These are phyloP conservation scores for Thermothelomyces thermophilus DNA, from an alignment of 2,329 filamentous ascomycete genomes.

Conservation along the genomic window DNA sequence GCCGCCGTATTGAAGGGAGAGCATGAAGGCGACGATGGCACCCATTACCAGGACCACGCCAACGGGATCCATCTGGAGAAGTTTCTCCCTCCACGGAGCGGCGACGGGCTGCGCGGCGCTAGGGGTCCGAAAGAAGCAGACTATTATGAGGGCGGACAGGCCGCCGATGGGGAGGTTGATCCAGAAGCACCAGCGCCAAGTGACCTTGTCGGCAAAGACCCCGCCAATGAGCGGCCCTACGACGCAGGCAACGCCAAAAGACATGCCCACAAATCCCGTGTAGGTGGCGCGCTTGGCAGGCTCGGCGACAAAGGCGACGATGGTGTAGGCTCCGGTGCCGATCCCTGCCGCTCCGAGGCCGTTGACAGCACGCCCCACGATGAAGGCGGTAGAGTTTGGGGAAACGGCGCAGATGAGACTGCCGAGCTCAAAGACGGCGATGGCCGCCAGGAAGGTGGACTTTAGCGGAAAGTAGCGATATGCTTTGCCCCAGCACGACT, in stretches of 20 bases:
- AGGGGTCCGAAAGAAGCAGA: slow-evolving; percentile 30
- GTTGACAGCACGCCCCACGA: slow-evolving; percentile 18
- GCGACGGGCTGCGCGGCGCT: slow-evolving; percentile 30
- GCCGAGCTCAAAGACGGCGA: slow-evolving; percentile 19
- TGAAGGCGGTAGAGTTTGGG: slow-evolving; percentile 17
- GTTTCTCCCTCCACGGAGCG: slow-evolving; percentile 33
- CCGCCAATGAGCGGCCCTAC: slow-evolving; percentile 22
- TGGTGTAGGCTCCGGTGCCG: slow-evolving; percentile 17
- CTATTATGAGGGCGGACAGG: slow-evolving; percentile 17
- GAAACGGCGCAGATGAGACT: slow-evolving; percentile 19
- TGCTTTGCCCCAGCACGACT: slow-evolving; percentile 19
- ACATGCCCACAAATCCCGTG: slow-evolving; percentile 17
- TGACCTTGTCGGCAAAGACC: slow-evolving; percentile 19
- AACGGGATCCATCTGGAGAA: slow-evolving; percentile 36
- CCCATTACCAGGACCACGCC: slow-evolving; percentile 35
- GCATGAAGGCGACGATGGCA: slow-evolving; percentile 35
- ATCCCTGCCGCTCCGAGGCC: slow-evolving; percentile 19
- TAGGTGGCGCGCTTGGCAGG: slow-evolving; percentile 17
- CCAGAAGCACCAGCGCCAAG: slow-evolving; percentile 25
- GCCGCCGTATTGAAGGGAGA: slow-evolving; percentile 41
- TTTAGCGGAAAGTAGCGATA: slow-evolving; percentile 21
- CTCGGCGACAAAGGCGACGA: slow-evolving; percentile 13
- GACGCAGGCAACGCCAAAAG: slow-evolving; percentile 19
- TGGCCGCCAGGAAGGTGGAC: slow-evolving; percentile 15
- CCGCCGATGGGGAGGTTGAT: slow-evolving; percentile 24